Evolutionary conservation across 129 eudicot genomes (phyloP).

Genomic region (Dittrichia graveolens): DNA sequence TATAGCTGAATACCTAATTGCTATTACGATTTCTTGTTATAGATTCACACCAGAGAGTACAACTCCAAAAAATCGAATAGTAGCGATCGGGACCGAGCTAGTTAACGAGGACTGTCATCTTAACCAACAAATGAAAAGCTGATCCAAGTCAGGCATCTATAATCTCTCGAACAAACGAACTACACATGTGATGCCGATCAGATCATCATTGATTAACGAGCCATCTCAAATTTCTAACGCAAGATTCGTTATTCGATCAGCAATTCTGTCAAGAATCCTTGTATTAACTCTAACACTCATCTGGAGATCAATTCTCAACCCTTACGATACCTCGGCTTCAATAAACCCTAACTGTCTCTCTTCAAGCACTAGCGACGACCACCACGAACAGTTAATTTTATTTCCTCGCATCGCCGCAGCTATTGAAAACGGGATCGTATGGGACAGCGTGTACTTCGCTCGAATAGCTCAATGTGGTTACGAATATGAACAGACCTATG

Average conservation of each 20-base stretch:
- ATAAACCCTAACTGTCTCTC: conserved; percentile 71
- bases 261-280: conserved; percentile 59
- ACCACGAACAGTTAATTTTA: conserved; percentile 16
- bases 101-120: too few species aligned
- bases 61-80: too few species aligned
- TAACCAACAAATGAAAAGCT: neutral
- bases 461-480: conserved; percentile 84
- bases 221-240: conserved; percentile 23
- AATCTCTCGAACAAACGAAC: neutral
- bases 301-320: conserved; percentile 67
- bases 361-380: conserved; percentile 20
- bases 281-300: conserved; percentile 48
- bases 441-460: conserved; percentile 87
- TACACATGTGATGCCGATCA: conserved; percentile 8
- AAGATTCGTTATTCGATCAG: conserved; percentile 44
- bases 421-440: conserved; percentile 69
- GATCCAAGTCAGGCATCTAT: conserved; percentile 5
- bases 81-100: too few species aligned
- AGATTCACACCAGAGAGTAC: too few species aligned
- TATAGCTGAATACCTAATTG: too few species aligned
- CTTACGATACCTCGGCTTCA: conserved; percentile 88
- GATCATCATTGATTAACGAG: conserved; percentile 20
- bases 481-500: conserved; percentile 88
- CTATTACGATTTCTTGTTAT: too few species aligned
- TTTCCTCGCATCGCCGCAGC: conserved; percentile 54